Evolutionary conservation across 2,329 filamentous ascomycete genomes (phyloP), one percentile per base, ranked within the genome.

Genomic region (Chrysosphaeria jannelii): DNA sequence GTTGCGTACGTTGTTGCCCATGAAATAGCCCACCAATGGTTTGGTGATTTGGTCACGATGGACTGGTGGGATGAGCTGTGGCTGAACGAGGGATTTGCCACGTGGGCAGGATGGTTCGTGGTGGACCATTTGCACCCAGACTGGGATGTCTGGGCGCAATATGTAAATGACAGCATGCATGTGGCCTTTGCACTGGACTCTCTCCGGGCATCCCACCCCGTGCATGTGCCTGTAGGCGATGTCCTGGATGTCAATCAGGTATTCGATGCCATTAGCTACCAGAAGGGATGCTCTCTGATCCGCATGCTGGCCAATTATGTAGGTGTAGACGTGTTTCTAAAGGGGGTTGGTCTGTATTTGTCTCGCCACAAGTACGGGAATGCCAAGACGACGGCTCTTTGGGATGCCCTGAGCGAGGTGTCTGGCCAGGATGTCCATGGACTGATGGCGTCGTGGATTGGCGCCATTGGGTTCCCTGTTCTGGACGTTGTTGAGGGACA

Each of bases 1-100:
- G 71, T 97, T 31, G 85, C 85, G 15, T 93, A 97, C 37, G 79
- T 93, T 27, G 79, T 93, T 23, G 81, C 85, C n/a, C 85, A 97
- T 45, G 85, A 97, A 44, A 56, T 97, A 30, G 85, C 81, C 19
- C 81, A 93, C 46, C 81, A 91, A 46, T 93, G 81, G 81, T 93
- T 93, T 39, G 81, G 81, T 31, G 91, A 93, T 48, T 50, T 91
- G 25, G 81, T 91, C 14, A 91, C 81, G 25, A 91, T 91, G 78
- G 78, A 90, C 43, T 91, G 88, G 56, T 93, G 81, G 81, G 78
- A 91, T 44, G 81, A 79, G 25, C 51, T 93, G 6, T 93, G 81
- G 81, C 59, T 93, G 25, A 93, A 93, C 43, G 81, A 93, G 45
- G 79, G 79, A 8, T 97, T 97, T 39, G 85, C 85, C 20, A 97